Evolutionary conservation across 345 rosid species (phyloP), one percentile per base, ranked within the genome.

Genomic region (Heritiera fomes): DNA sequence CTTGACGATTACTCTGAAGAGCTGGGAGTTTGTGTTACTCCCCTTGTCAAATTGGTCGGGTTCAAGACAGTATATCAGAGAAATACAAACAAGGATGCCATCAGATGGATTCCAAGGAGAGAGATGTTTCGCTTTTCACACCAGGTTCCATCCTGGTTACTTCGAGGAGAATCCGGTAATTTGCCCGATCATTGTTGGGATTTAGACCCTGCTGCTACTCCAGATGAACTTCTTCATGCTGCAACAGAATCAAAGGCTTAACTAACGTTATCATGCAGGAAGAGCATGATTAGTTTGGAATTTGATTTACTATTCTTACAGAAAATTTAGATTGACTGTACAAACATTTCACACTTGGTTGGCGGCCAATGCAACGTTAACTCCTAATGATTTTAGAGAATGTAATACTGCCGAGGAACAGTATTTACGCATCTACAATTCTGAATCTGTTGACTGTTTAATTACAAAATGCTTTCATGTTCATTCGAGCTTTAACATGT

Each of bases 201-300:
- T 88, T 84, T 96, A 43, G 99, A 96, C 80, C 97, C 99, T 0
- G 99, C 99, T 38, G 99, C 99, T 20, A 96, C 97, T 71, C 98
- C 99, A 7, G 99, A 96, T 47, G 93, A 91, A 81, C 86, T 96
- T 86, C 99, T 96, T 79, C 90, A 90, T 53, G 79, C 81, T 5
- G 83, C 89, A 67, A 75, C 86, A 75, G 89, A 88, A 80, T 80
- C 69, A 56, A 82, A 83, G 80, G 83, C 83, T 71, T 86, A 79
- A 84, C 68, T 71, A 71, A 76, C 73, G 56, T 63, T 41, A 15
- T 69, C 55, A 55, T 77, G 49, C 63, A 52, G 14, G 74, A 77
- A 47, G 23, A 18, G 79, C 76, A 80, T 63, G 77, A 75, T 72
- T 62, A 61, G 79, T 77, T 68, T 64, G 88, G 86, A 82, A 77